Percentiles rank a stretch among this genome's conserved stretches.
These are phyloP conservation scores for Beauveria australis DNA, from an alignment of 2,329 filamentous ascomycete genomes.

Conservation along the genomic window DNA sequence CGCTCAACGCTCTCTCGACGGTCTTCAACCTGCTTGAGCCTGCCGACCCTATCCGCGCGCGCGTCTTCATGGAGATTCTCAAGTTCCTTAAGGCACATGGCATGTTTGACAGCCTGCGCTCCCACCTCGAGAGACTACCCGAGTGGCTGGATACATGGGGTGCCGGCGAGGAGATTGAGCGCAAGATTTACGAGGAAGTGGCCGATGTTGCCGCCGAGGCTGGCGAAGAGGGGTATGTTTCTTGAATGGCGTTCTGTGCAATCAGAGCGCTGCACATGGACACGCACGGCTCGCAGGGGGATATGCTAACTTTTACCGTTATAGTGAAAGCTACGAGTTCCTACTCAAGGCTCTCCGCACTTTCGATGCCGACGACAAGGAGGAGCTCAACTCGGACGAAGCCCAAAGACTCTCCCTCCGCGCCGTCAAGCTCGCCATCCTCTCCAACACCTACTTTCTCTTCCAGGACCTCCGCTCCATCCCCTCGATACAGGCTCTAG, in stretches of 20 bases:
- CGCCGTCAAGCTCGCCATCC: conserved; percentile 45
- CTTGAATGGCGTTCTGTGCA: not conserved
- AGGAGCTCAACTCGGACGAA: conserved; percentile 49
- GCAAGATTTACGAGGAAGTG: conserved; percentile 76
- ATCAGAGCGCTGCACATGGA: not conserved
- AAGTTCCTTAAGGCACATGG: conserved; percentile 67
- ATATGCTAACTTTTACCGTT: not conserved
- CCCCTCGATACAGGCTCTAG: conserved; percentile 76
- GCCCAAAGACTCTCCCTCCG: conserved; percentile 53
- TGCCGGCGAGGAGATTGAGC: conserved; percentile 70
- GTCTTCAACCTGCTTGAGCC: conserved; percentile 89
- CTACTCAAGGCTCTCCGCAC: conserved; percentile 54
- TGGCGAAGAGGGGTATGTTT: conserved; percentile 64
- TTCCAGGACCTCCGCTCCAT: conserved; percentile 78
- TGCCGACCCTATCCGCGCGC: conserved; percentile 71
- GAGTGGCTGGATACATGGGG: conserved; percentile 79
- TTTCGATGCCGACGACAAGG: conserved; percentile 47
- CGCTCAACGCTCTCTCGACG: conserved; percentile 84
- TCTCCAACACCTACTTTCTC: conserved; percentile 51
- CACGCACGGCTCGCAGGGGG: not conserved
- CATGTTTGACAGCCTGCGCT: conserved; percentile 76
- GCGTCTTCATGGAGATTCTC: conserved; percentile 84
- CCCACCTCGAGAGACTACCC: conserved; percentile 75
- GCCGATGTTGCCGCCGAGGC: conserved; percentile 72
- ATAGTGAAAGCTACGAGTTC: conserved; percentile 57